Evolutionary conservation across 78 protist genomes (phyloP), one percentile per base, ranked within the genome.

Genomic region (Dictyostelium brefeldianum): DNA sequence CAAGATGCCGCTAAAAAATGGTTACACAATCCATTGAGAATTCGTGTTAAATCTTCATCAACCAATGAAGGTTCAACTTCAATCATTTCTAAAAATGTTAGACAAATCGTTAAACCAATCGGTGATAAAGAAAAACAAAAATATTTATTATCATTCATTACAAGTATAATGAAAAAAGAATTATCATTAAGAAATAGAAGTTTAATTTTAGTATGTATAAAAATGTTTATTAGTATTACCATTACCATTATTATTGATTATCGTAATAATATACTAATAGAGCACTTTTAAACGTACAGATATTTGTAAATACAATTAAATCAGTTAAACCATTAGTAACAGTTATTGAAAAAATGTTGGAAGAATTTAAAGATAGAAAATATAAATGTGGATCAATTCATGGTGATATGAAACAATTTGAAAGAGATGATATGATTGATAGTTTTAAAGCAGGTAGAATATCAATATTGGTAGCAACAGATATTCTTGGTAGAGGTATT

Each of bases 391-490:
- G 95, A 41, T 47, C 96, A n/a, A 98, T 99, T 36, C 99, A 99
- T 91, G 99, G 99, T 51, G 99, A 99, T 94, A 97, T 99, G 87
- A 47, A 96, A n/a, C 99, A 99, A 89, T 48, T 56, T 7, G 98
- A 99, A 90, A 96, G 99, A 17, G 99, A 99, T 84, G 87, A 59
- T 0, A 98, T 98, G 2, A 95, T 99, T 36, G 51, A 54, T 6
- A 43, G 4, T 20, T 97, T 95, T 93, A 95, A 95, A 89, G 4
- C 77, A 29, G 98, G 98, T 46, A 75, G 48, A 20, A 71, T 96
- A 18, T 89, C 97, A 15, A 54, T 98, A 36, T 90, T 99, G 20
- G 98, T 98, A 6, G 99, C 99, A 46, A 99, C 99, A 1, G 99
- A 98, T 48, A 99, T 99, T 7, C 98, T 99, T 48, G 97, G 99